Evolutionary conservation across 345 rosid genomes (phyloP), one percentile per base, ranked within the genome.

Genomic region (Clausena lansium): DNA sequence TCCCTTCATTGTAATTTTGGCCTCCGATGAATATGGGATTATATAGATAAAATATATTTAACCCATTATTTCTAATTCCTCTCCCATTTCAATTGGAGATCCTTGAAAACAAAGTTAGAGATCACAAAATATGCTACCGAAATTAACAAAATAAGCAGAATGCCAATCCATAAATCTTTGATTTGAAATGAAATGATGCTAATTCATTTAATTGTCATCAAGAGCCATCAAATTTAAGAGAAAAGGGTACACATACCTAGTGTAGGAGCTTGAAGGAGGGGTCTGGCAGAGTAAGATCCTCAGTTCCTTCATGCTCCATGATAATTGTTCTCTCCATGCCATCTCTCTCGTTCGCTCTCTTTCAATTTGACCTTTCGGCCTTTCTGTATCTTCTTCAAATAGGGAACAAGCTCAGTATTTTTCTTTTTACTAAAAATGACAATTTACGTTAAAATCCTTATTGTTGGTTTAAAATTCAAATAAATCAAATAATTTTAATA

Each of bases 201-300:
- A 9, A 8, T 35, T 58, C 64, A 36, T 58, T 36, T 9, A 14
- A 13, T 24, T 54, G 2, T 4, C 20, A 32, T 19, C 32, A 47
- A 32, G 36, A 69, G 25, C 52, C 58, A 32, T 71, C 60, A n/a
- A 72, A 38, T 10, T 3, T 24, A 4, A 36, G 2, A 19, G 7
- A 20, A 4, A 17, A 52, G 20, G 54, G 70, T 67, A 41, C 11
- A 8, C 20, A 13, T 74, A 92, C 97, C 97, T 89, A 25, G 92
- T 73, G 59, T 91, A 0, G 66, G 92, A 86, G 84, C 97, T 93
- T 24, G 90, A 82, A 17, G 91, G 90, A 45, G 97, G 91, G 13
- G 87, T 74, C 77, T 91, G 97, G 80, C 97, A 93, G 25, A 90
- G 82, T 73, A 93, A 88, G 74, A 93, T 80, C 82, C 95, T 82